A percentile compares a stretch with the other conserved stretches of the same genome.
Evolutionary conservation across 1,139 yeast genomes (phyloP).

Genomic region (Hanseniaspora gamundiae): DNA sequence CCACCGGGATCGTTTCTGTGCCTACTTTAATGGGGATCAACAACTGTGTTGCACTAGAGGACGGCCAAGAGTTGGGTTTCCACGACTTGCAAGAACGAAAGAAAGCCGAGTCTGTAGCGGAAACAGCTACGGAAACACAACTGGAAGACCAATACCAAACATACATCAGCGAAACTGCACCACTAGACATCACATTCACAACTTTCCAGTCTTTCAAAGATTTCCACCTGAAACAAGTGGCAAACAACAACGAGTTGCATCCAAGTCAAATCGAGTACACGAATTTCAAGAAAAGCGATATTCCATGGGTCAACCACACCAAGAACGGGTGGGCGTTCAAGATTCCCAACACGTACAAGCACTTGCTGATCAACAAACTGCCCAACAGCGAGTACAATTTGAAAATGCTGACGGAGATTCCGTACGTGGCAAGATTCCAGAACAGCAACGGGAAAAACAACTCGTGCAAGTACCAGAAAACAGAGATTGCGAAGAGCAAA

Average conservation of each 20-base stretch:
- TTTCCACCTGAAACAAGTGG: background rate
- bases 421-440: background rate
- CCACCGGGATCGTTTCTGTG: slow-evolving; percentile 40
- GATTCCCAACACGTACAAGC: background rate
- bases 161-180: slow-evolving; percentile 11
- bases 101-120: slow-evolving; percentile 20
- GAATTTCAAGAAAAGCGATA: background rate
- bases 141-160: slow-evolving; percentile 6
- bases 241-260: background rate
- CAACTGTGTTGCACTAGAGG: slow-evolving; percentile 15
- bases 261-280: background rate
- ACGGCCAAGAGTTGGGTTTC: slow-evolving; percentile 27
- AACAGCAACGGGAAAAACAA: background rate
- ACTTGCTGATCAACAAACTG: background rate
- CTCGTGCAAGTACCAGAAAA: background rate
- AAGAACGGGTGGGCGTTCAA: background rate
- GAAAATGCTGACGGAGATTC: background rate
- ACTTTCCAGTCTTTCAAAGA: slow-evolving; percentile 20
- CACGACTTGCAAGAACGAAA: slow-evolving; percentile 24
- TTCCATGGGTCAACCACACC: slow-evolving; percentile 1
- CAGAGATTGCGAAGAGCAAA: background rate
- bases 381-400: background rate
- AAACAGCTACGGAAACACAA: slow-evolving; percentile 2
- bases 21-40: slow-evolving; percentile 47
- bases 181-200: slow-evolving; percentile 22